Conservation (phyloP, 345 rosid genomes). For the Lepidium aucheri region DNA sequence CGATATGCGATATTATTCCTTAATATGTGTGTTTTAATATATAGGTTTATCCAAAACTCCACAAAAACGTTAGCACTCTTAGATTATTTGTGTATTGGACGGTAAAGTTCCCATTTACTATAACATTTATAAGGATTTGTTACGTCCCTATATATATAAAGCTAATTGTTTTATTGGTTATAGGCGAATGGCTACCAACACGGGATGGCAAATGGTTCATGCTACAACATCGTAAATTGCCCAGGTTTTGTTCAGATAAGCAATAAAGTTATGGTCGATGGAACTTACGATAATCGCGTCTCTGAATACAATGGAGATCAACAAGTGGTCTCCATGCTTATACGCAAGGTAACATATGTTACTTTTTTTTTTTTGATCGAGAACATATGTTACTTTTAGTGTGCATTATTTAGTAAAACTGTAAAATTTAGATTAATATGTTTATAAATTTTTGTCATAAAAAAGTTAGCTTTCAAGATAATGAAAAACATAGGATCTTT, state of each 20-base stretch:
- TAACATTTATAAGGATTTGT: neutral
- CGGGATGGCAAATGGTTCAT: no score
- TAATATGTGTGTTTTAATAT: neutral
- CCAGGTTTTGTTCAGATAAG: constrained; percentile 61
- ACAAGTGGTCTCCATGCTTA: constrained; percentile 41
- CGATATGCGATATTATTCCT: no score
- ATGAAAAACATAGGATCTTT: no score
- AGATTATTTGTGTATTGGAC: constrained; percentile 74
- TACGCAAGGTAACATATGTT: constrained; percentile 40
- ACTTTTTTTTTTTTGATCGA: no score
- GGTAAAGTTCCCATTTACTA: constrained; percentile 26
- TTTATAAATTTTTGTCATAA: no score
- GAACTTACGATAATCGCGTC: constrained; percentile 38
- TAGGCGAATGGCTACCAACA: constrained; percentile 38
- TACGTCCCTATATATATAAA: no score
- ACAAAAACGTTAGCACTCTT: constrained; percentile 40
- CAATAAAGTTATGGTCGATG: constrained; percentile 51
- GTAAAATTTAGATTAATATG: no score
- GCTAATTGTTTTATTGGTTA: neutral
- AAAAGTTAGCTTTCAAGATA: no score
- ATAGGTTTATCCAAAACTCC: constrained; percentile 56
- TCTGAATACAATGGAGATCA: constrained; percentile 33
- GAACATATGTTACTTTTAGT: no score
- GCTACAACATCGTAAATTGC: no score
- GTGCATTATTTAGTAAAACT: no score